Percentiles rank a stretch among this genome's conserved stretches.
Conservation (phyloP, 495 filamentous ascomycete genomes). For the Clohesyomyces aquaticus region DNA sequence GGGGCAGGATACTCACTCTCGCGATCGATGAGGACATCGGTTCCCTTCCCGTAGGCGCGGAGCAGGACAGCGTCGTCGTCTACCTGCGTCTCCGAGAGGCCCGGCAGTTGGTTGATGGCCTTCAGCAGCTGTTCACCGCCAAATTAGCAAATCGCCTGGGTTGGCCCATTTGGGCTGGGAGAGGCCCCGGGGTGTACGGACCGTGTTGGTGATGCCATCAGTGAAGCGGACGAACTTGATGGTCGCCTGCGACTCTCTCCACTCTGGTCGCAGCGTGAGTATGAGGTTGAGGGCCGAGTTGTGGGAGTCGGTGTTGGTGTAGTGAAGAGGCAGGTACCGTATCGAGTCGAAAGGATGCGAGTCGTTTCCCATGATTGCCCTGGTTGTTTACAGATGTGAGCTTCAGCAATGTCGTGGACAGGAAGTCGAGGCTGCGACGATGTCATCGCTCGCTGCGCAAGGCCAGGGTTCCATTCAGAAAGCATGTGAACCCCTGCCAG, state of each 20-base stretch:
- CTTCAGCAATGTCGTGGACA: background rate
- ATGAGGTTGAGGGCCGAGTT: constrained; percentile 77
- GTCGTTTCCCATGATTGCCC: constrained; percentile 18
- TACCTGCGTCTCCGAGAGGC: constrained; percentile 73
- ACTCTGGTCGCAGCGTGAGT: constrained; percentile 78
- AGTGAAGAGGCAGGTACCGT: constrained; percentile 71
- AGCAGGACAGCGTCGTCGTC: constrained; percentile 89
- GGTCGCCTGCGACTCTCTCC: constrained; percentile 73
- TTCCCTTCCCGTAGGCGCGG: constrained; percentile 92
- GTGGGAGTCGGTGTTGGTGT: constrained; percentile 73
- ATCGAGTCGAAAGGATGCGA: constrained; percentile 40
- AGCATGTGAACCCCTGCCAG: background rate
- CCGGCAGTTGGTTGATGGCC: constrained; percentile 78
- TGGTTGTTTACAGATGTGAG: background rate
- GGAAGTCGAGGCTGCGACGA: constrained; percentile 1
- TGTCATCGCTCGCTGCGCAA: background rate
- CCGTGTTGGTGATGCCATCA: constrained; percentile 97
- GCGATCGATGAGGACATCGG: constrained; percentile 93
- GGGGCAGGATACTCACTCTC: constrained; percentile 67
- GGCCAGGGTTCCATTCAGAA: too few relatives aligned
- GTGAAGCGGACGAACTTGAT: constrained; percentile 90
- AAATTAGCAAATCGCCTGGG: constrained; percentile 9
- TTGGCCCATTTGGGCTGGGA: background rate
- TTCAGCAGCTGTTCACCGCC: constrained; percentile 68
- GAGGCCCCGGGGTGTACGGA: too few relatives aligned